A percentile compares a stretch with the other conserved stretches of the same genome.
phyloP scores from a whole-genome alignment of 257 asterid genomes.

The Solanum medicagineum region DNA sequence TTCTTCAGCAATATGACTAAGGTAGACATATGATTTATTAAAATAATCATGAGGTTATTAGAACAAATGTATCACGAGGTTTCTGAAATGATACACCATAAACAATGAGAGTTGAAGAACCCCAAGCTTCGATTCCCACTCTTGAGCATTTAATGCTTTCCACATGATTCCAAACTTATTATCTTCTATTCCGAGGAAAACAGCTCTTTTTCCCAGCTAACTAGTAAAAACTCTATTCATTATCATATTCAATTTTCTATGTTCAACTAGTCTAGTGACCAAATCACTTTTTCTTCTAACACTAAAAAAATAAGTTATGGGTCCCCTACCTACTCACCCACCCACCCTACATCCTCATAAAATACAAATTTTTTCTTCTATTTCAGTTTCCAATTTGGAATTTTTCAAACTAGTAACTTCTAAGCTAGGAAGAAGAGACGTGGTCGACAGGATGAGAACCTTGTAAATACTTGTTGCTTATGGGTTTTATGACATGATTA shows the following conservation, averaged over 20 bases:
- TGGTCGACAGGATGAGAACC: constrained; percentile 68
- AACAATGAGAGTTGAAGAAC: constrained; percentile 19
- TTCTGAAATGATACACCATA: constrained; percentile 50
- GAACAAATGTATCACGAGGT: constrained; percentile 54
- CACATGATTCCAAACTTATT: constrained; percentile 93
- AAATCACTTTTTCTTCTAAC: background rate
- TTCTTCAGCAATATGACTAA: constrained; percentile 10
- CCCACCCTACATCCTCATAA: constrained; percentile 11
- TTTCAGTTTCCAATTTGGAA: constrained; percentile 10
- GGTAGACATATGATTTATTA: background rate
- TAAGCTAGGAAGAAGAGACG: constrained; percentile 31
- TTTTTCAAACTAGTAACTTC: constrained; percentile 32
- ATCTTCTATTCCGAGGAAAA: constrained; percentile 63
- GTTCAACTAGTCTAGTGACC: constrained; percentile 3
- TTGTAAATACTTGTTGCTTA: constrained; percentile 47
- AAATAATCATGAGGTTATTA: background rate
- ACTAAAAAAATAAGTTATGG: constrained; percentile 3
- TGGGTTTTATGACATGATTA: constrained; percentile 28
- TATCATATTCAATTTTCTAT: background rate
- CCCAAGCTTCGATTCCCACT: constrained; percentile 53
- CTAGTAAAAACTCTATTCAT: constrained; percentile 14
- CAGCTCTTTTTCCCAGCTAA: constrained; percentile 45
- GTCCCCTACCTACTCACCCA: background rate
- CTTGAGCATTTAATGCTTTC: constrained; percentile 77
- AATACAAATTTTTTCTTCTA: constrained; percentile 19